Conservation (phyloP, 2,329 filamentous ascomycete species). For the Penicillium hesseltinei region DNA sequence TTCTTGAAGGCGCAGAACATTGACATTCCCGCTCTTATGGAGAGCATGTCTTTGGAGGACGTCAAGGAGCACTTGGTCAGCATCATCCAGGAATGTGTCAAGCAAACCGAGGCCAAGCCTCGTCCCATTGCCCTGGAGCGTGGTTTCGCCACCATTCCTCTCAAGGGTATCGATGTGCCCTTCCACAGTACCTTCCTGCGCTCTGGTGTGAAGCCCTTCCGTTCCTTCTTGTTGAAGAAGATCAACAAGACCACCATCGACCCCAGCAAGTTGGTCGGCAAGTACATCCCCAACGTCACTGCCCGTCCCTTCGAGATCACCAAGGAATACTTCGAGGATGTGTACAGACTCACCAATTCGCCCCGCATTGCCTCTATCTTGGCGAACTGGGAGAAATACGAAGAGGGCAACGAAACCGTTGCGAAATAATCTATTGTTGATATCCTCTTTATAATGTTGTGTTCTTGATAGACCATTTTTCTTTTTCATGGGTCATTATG, state of each 20-base stretch:
- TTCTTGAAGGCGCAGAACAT: conserved; percentile 96
- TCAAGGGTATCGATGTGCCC: conserved; percentile 95
- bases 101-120: conserved; percentile 85
- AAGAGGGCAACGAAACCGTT: conserved; percentile 36
- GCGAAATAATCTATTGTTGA: conserved; percentile 19
- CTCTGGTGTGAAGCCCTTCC: conserved; percentile 98
- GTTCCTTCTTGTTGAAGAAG: conserved; percentile 98
- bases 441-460: conserved; percentile 20
- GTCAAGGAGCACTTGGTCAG: conserved; percentile 85
- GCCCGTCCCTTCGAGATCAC: conserved; percentile 92
- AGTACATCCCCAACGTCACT: conserved; percentile 99
- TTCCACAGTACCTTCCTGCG: conserved; percentile 99
- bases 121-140: conserved; percentile 85
- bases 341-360: conserved; percentile 87
- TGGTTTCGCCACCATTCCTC: conserved; percentile 93
- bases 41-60: conserved; percentile 80
- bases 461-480: conserved; percentile 20
- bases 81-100: conserved; percentile 85
- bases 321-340: conserved; percentile 99
- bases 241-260: conserved; percentile 99
- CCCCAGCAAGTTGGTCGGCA: conserved; percentile 91
- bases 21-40: conserved; percentile 90
- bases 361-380: conserved; percentile 58
- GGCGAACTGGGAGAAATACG: conserved; percentile 81
- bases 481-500: conserved; percentile 20